A percentile compares a stretch with the other conserved stretches of the same genome.
Conservation (phyloP, 768 basidiomycete genomes). For the Mycena sanguinolenta region DNA sequence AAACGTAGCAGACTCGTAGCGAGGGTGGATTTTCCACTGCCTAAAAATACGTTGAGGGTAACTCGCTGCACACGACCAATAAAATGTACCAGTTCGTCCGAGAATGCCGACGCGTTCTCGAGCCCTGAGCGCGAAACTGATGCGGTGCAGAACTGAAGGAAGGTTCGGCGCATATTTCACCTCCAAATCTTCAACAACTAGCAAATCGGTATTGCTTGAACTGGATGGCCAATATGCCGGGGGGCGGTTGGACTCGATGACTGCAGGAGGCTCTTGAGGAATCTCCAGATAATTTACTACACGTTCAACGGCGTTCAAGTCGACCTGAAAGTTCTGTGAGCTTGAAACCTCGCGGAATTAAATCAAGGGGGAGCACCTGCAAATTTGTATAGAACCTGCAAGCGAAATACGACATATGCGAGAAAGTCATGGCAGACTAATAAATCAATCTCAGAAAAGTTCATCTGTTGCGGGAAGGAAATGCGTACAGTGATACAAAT, state of each 20-base stretch:
- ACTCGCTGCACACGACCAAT: conserved; percentile 29
- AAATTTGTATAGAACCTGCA: not conserved
- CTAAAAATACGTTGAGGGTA: conserved; percentile 37
- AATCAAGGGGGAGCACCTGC: not conserved
- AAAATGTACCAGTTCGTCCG: conserved; percentile 72
- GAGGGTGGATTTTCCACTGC: conserved; percentile 86
- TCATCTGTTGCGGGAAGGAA: not conserved
- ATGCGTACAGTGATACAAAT: not conserved
- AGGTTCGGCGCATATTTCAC: conserved; percentile 90
- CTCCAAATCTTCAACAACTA: conserved; percentile 80
- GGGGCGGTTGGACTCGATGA: conserved; percentile 79
- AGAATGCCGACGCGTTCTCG: conserved; percentile 84
- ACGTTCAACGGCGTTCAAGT: conserved; percentile 70
- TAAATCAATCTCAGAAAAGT: not conserved
- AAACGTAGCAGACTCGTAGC: conserved; percentile 91
- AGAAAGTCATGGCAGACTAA: conserved; percentile 60
- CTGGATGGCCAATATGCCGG: conserved; percentile 66
- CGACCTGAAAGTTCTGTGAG: conserved; percentile 1
- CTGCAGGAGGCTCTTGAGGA: conserved; percentile 85
- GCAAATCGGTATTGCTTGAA: conserved; percentile 61
- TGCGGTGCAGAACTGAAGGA: conserved; percentile 80
- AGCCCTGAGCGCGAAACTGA: conserved; percentile 80
- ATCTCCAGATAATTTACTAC: conserved; percentile 91
- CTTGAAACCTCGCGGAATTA: not conserved
- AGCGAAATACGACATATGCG: not conserved